Percentiles rank a stretch among this genome's conserved stretches.
phyloP scores from a whole-genome alignment of 73 alveolate species.

The Paramecium sonneborni region DNA sequence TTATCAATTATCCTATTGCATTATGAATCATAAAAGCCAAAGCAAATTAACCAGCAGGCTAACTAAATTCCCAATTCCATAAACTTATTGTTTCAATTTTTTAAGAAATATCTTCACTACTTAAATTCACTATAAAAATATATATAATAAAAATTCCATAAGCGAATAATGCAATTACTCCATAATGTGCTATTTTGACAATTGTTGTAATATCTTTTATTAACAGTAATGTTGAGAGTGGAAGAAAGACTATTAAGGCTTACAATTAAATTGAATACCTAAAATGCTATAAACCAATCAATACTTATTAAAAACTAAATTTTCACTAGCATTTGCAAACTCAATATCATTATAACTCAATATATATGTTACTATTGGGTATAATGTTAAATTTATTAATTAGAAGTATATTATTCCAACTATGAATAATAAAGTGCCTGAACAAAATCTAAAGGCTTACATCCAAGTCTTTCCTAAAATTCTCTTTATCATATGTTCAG shows the following conservation, averaged over 20 bases:
- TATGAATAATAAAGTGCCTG: conserved; percentile 53
- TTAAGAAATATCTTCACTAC: not conserved
- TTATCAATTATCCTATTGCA: conserved; percentile 60
- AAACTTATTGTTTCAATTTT: not conserved
- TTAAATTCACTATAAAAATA: conserved; percentile 3
- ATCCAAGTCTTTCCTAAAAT: conserved; percentile 42
- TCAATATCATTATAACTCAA: not conserved
- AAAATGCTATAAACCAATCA: not conserved
- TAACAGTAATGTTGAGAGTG: conserved; percentile 46
- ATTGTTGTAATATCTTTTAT: conserved; percentile 52
- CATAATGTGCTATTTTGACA: conserved; percentile 66
- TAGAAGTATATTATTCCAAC: conserved; percentile 58
- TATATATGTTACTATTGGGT: conserved; percentile 39
- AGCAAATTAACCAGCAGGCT: conserved; percentile 63
- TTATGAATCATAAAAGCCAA: conserved; percentile 68
- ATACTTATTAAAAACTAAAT: not conserved
- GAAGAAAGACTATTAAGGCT: conserved; percentile 46
- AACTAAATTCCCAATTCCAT: conserved; percentile 49
- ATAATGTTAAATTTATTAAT: conserved; percentile 44
- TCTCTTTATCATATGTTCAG: conserved; percentile 52
- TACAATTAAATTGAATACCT: conserved; percentile 60
- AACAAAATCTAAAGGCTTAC: conserved; percentile 11
- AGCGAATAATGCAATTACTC: conserved; percentile 58
- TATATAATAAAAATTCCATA: conserved; percentile 51
- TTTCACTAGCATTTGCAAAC: not conserved